Base-by-base conservation (phyloP, 2,329 filamentous ascomycete species). In the Epichloe elymi region DNA sequence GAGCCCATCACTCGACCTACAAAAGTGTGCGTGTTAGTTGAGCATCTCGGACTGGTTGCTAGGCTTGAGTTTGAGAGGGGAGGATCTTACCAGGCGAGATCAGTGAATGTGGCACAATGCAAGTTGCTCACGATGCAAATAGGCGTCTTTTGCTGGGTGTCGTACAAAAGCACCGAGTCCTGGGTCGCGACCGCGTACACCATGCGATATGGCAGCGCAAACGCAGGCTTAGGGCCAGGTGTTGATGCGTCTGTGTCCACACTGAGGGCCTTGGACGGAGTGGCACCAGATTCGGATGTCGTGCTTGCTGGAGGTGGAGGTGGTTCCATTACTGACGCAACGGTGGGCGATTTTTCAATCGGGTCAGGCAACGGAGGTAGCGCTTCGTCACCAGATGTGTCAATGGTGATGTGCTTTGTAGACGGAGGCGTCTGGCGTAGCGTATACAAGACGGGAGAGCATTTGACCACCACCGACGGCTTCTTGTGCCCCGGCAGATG, bases 401-500 rank as follows among this genome's bases (percentile, higher is more conserved):
- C 93, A 55, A 98, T 88, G 0, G 88, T 95, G 58, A 98, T 94
- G 61, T 95, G 83, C 59, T 86, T 89, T 1, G 90, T 95, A 4
- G 78, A 69, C 10, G 83, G 81, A 0, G 77, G 68, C 0, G 74
- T 70, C 60, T 85, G 80, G 40, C 93, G 82, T 20, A 94, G 72
- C 0, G 83, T 88, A 67, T 97, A 98, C 59, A 87, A 83, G 23
- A 95, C 70, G 0, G 93, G 93, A 14, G 91, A 98, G 65, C 93
- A 98, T 62, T 88, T 88, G 53, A 98, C 88, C 1, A 90, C 93
- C 11, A 98, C 88, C 0, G 93, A 97, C 0, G 93, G 93, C 67
- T 98, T 98, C 74, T 96, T 98, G 68, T 97, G 91, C 2, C 93
- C 93, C 0, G 93, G 93, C 6, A 98, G 76, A 67, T 97, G 93